Conservation (phyloP, 2,329 filamentous ascomycete species). For the Taxawa tesnikishii region DNA sequence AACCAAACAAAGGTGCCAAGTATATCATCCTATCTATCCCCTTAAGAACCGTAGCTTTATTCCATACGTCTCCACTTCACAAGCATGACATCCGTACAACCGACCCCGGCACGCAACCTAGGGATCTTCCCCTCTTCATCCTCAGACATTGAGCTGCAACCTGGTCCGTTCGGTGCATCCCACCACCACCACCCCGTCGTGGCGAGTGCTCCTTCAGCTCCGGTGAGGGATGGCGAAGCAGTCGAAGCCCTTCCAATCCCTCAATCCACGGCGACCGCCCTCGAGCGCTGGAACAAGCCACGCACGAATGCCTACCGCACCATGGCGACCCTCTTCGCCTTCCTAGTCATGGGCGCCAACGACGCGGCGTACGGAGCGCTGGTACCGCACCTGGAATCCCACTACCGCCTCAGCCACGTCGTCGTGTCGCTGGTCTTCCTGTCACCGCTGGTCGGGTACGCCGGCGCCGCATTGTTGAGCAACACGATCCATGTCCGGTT, state of each 20-base stretch:
- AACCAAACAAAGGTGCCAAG: no score
- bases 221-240: no score
- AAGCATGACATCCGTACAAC: no score
- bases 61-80: no score
- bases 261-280: no score
- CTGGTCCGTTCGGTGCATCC: slow-evolving; percentile 4
- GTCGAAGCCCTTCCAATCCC: no score
- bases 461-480: slow-evolving; percentile 50
- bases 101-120: no score
- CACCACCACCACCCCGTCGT: slow-evolving; percentile 23
- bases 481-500: slow-evolving; percentile 50
- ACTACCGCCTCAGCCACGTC: slow-evolving; percentile 50
- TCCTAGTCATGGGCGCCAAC: slow-evolving; percentile 56
- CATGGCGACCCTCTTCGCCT: slow-evolving; percentile 46
- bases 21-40: no score
- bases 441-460: slow-evolving; percentile 54
- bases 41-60: no score
- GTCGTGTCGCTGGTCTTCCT: slow-evolving; percentile 56
- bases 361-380: slow-evolving; percentile 53
- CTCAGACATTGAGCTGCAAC: slow-evolving; percentile 13
- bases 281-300: slow-evolving; percentile 52
- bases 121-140: slow-evolving; percentile 16
- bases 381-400: slow-evolving; percentile 37
- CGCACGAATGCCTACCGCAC: slow-evolving; percentile 46
- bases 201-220: slow-evolving; percentile 32